Base-by-base conservation (phyloP, 2,329 filamentous ascomycete species). In the Lachnellula occidentalis region DNA sequence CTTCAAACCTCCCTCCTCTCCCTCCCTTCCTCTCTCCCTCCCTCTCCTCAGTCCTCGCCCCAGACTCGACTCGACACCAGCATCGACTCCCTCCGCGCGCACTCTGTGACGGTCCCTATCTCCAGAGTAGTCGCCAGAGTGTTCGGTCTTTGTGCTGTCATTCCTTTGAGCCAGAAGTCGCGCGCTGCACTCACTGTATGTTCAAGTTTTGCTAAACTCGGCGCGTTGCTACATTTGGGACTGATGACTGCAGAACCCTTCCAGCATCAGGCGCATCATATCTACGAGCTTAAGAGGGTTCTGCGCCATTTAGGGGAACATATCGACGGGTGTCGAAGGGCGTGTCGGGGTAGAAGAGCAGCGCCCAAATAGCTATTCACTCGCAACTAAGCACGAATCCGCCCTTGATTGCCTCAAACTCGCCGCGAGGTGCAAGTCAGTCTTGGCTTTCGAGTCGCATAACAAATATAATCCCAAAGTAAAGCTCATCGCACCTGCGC, bases 51-150 rank as follows among this genome's bases (percentile, higher is more conserved):
- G 43, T 56, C 53, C 50, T 61, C 58, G 53, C 58, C 56, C 54
- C 36, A 46, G 27, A 46, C 27, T 31, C 27, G 50, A 54, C 50
- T 57, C 52, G 53, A 27, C 51, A 48, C 41, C 51, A 55, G 63
- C 67, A 66, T 65, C 56, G 64, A 61, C 64, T 54, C 58, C 58
- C 65, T 68, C 64, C 66, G 64, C 48, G 66, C 61, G 60, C 61
- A 58, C 64, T 66, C 66, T 67, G 62, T 61, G 57, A 64, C 56
- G 49, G 37, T 52, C 11, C 27, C 12, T 31, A 31, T 31, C 55
- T 56, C 51, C 63, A 67, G 67, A 64, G 66, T 54, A 61, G 60
- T 11, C 62, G 60, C 65, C 65, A 62, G 61, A 66, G 66, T 51
- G 60, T 66, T 56, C 45, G 48, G 64, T 67, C 63, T 56, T 66